Evolutionary conservation across 345 rosid genomes (phyloP).

Genomic region (Salix exigua): DNA sequence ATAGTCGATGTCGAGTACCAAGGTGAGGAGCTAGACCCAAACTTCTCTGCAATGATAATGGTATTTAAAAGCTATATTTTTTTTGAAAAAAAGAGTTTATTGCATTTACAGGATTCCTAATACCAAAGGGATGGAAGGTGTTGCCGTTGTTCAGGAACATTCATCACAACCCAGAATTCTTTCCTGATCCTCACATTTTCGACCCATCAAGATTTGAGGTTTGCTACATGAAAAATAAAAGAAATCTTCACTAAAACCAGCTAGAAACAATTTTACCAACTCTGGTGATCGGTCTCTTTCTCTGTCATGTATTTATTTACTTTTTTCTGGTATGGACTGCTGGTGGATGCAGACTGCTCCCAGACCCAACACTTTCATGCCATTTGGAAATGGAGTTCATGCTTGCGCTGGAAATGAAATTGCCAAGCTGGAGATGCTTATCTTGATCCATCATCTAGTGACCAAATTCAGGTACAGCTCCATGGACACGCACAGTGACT

Average conservation of each 20-base stretch:
- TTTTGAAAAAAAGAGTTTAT: not conserved
- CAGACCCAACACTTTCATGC: slow-evolving; percentile 76
- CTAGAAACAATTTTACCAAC: not conserved
- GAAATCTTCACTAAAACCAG: not conserved
- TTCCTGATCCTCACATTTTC: slow-evolving; percentile 66
- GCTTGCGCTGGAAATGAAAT: slow-evolving; percentile 93
- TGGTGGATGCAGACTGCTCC: slow-evolving; percentile 50
- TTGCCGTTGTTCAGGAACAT: slow-evolving; percentile 96
- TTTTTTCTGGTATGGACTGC: not conserved
- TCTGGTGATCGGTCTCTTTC: too few relatives aligned
- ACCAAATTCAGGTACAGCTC: slow-evolving; percentile 58
- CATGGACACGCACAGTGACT: not conserved
- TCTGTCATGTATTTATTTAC: not conserved
- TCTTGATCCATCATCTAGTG: slow-evolving; percentile 67
- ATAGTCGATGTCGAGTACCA: slow-evolving; percentile 68
- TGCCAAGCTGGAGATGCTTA: slow-evolving; percentile 82
- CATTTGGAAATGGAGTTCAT: slow-evolving; percentile 93
- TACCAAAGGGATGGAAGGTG: slow-evolving; percentile 99
- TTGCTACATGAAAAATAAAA: not conserved
- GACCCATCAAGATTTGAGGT: slow-evolving; percentile 94
- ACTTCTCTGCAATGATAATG: not conserved
- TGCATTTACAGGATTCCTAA: slow-evolving; percentile 53
- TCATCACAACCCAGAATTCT: slow-evolving; percentile 75
- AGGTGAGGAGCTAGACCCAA: slow-evolving; percentile 33
- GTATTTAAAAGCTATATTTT: not conserved